Evolutionary conservation across 805 yeast genomes (phyloP).

Genomic region (Sugiyamaella lignohabitans): DNA sequence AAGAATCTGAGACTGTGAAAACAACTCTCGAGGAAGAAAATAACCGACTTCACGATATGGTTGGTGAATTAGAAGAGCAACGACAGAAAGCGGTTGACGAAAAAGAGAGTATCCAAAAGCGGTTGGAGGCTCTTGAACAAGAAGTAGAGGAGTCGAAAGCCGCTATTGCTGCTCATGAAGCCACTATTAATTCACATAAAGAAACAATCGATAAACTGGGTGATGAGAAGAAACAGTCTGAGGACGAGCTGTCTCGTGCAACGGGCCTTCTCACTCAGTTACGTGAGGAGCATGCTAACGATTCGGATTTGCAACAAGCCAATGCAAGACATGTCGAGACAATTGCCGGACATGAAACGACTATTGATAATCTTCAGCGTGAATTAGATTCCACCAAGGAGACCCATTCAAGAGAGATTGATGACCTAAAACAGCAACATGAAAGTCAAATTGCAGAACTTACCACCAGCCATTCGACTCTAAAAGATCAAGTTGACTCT

Average conservation of each 20-base stretch:
- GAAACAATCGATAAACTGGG: not conserved
- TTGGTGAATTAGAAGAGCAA: constrained; percentile 23
- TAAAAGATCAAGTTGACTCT: not conserved
- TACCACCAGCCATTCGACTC: not conserved
- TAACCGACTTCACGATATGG: constrained; percentile 26
- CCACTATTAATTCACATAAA: not conserved
- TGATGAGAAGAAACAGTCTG: not conserved
- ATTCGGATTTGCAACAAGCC: not conserved
- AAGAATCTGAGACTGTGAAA: constrained; percentile 24
- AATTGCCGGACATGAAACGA: not conserved
- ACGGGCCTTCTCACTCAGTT: not conserved
- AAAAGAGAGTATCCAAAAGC: not conserved
- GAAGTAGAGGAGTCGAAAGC: constrained; percentile 1
- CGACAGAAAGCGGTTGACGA: constrained; percentile 10
- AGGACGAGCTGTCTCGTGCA: not conserved
- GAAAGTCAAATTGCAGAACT: not conserved
- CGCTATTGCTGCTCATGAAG: not conserved
- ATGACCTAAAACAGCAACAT: not conserved
- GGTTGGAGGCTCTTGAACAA: not conserved
- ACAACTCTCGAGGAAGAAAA: constrained; percentile 25
- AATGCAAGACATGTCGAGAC: not conserved
- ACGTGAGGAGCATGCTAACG: not conserved
- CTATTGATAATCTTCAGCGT: not conserved
- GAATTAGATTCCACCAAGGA: not conserved
- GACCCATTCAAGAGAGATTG: not conserved